Conservation (phyloP, 2,329 filamentous ascomycete genomes). For the Leptographium lundbergii region DNA sequence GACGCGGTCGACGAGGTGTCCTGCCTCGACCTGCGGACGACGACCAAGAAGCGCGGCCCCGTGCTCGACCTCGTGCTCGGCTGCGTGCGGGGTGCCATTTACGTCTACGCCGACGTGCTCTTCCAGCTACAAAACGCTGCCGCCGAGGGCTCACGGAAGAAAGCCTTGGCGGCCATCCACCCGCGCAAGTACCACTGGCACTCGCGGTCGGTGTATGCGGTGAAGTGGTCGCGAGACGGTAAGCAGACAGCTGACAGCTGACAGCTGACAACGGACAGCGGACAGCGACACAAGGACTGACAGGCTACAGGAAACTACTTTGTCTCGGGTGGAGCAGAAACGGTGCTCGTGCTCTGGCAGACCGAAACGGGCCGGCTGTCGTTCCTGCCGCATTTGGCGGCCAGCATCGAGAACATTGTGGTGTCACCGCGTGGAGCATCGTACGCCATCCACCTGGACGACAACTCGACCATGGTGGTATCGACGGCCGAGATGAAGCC, state of each 20-base stretch:
- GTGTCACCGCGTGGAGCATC: constrained; percentile 69
- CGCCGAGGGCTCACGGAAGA: constrained; percentile 24
- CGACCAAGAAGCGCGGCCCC: constrained; percentile 15
- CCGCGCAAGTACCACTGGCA: constrained; percentile 82
- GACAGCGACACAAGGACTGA: too few relatives aligned
- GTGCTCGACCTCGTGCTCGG: constrained; percentile 58
- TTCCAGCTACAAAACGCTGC: constrained; percentile 37
- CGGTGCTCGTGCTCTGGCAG: constrained; percentile 85
- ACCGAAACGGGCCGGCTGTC: constrained; percentile 73
- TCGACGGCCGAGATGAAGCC: constrained; percentile 84
- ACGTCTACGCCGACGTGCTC: constrained; percentile 68
- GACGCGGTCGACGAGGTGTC: constrained; percentile 51
- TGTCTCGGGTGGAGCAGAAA: constrained; percentile 84
- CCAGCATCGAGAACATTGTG: constrained; percentile 71
- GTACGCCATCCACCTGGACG: constrained; percentile 75
- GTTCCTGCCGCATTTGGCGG: constrained; percentile 80
- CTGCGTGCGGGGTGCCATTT: constrained; percentile 61
- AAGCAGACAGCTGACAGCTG: constrained; percentile 16
- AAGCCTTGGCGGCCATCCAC: constrained; percentile 26
- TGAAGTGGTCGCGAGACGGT: constrained; percentile 93
- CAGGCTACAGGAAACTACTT: constrained; percentile 64
- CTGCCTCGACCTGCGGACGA: constrained; percentile 49
- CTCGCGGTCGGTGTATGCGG: constrained; percentile 63
- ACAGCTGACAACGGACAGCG: too few relatives aligned
- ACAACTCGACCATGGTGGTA: constrained; percentile 84